A percentile compares a stretch with the other conserved stretches of the same genome.
phyloP scores from a whole-genome alignment of 2,329 filamentous ascomycete genomes.

The Cordyceps farinosa region DNA sequence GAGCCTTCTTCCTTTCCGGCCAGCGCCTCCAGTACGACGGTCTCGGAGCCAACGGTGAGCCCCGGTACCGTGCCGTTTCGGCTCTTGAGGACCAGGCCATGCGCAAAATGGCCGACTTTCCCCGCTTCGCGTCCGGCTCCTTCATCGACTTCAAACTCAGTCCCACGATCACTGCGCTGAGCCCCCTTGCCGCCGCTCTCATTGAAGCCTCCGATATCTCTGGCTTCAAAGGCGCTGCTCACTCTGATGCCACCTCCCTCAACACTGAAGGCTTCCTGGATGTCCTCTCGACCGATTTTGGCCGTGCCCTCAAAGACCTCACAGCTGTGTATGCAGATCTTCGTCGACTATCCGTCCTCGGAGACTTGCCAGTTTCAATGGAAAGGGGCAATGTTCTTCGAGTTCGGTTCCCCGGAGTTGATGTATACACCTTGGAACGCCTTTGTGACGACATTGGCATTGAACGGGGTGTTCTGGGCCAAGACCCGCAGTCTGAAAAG shows the following conservation, averaged over 20 bases:
- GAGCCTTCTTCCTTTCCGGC: conserved; percentile 88
- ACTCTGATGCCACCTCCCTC: conserved; percentile 56
- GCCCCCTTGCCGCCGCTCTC: conserved; percentile 60
- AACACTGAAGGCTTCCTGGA: conserved; percentile 83
- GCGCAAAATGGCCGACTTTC: conserved; percentile 60
- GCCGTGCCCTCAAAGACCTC: conserved; percentile 78
- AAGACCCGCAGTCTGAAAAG: conserved; percentile 68
- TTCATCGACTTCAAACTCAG: conserved; percentile 85
- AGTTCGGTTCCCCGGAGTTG: conserved; percentile 87
- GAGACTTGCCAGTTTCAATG: conserved; percentile 78
- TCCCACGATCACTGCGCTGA: conserved; percentile 86
- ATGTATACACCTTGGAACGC: conserved; percentile 73
- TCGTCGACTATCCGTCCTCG: conserved; percentile 69
- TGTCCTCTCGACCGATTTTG: conserved; percentile 82
- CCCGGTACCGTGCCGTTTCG: conserved; percentile 75
- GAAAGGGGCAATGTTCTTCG: conserved; percentile 65
- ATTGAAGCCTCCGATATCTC: conserved; percentile 44
- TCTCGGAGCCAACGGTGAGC: conserved; percentile 66
- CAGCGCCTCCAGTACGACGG: conserved; percentile 87
- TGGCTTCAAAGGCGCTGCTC: conserved; percentile 38
- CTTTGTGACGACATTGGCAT: conserved; percentile 88
- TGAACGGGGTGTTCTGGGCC: conserved; percentile 69
- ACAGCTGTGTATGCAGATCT: conserved; percentile 77
- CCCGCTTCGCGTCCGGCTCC: conserved; percentile 63
- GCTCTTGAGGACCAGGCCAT: conserved; percentile 69